Evolutionary conservation across 768 basidiomycete species (phyloP).

Genomic region (Pleurotus djamor): DNA sequence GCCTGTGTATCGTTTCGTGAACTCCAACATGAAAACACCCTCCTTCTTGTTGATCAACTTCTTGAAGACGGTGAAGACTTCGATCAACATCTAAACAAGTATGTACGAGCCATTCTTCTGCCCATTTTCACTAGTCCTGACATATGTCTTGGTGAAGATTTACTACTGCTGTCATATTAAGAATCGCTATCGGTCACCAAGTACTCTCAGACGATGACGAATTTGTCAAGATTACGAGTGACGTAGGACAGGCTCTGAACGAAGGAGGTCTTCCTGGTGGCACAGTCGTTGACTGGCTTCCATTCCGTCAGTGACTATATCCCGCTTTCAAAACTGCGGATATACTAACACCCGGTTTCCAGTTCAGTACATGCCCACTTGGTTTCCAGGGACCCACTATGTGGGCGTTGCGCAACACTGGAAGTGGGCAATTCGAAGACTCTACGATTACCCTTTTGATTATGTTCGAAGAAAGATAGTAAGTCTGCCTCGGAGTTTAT

Average conservation of each 20-base stretch:
- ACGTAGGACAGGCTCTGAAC: constrained; percentile 2
- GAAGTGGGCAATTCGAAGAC: neutral
- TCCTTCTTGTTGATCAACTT: constrained; percentile 12
- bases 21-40: constrained; percentile 13
- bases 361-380: constrained; percentile 1
- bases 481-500: neutral
- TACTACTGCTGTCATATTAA: constrained; percentile 11
- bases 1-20: constrained; percentile 2
- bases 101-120: neutral
- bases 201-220: constrained; percentile 13
- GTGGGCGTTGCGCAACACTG: neutral
- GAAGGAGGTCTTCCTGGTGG: constrained; percentile 10
- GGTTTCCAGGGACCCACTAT: constrained; percentile 8
- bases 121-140: neutral
- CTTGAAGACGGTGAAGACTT: constrained; percentile 12
- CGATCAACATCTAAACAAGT: constrained; percentile 22
- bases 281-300: constrained; percentile 15
- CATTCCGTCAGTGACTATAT: constrained; percentile 10
- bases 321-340: neutral
- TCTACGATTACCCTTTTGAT: neutral
- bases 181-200: constrained; percentile 14
- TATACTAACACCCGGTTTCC: neutral
- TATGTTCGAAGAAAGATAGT: neutral
- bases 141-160: constrained; percentile 2
- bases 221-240: constrained; percentile 10